Conservation (phyloP, 2,329 filamentous ascomycete species). For the Fusarium citri region DNA sequence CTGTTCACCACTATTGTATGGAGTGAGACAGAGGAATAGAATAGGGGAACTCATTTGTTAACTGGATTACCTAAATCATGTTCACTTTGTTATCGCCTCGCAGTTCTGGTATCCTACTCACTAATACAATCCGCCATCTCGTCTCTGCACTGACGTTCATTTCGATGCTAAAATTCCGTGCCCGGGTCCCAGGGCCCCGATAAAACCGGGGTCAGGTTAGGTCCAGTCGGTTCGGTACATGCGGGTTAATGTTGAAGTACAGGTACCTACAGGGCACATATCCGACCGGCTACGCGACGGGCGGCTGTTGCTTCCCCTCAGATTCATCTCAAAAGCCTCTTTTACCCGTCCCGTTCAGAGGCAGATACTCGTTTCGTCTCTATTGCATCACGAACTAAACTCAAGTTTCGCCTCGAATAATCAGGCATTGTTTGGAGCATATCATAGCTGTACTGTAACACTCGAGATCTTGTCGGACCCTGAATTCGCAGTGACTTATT, state of each 20-base stretch:
- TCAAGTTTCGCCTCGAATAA: slow-evolving; percentile 6
- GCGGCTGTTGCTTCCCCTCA: slow-evolving; percentile 2
- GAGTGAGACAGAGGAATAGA: not conserved
- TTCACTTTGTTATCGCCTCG: not conserved
- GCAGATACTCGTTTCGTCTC: not conserved
- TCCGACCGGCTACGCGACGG: not conserved
- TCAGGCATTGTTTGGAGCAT: not conserved
- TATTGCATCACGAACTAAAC: slow-evolving; percentile 9
- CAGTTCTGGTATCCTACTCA: not conserved
- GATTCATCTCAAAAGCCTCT: slow-evolving; percentile 26
- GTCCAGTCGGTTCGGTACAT: slow-evolving; percentile 26
- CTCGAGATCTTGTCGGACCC: slow-evolving; percentile 15
- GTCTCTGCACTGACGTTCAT: slow-evolving; percentile 17
- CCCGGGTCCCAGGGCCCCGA: slow-evolving; percentile 24
- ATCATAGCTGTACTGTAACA: not conserved
- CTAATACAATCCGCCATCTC: slow-evolving; percentile 8
- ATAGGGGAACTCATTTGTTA: not conserved
- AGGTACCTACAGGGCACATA: not conserved
- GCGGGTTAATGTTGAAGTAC: slow-evolving; percentile 15
- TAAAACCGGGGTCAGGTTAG: slow-evolving; percentile 16
- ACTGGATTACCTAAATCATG: not conserved
- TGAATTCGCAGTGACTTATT: slow-evolving; percentile 16
- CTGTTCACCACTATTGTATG: not conserved
- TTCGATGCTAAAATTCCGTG: slow-evolving; percentile 22
- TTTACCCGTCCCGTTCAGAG: slow-evolving; percentile 24